These are phyloP conservation scores for Aspergillus sp. DNA, from an alignment of 2,329 filamentous ascomycete genomes.

Conservation along the genomic window DNA sequence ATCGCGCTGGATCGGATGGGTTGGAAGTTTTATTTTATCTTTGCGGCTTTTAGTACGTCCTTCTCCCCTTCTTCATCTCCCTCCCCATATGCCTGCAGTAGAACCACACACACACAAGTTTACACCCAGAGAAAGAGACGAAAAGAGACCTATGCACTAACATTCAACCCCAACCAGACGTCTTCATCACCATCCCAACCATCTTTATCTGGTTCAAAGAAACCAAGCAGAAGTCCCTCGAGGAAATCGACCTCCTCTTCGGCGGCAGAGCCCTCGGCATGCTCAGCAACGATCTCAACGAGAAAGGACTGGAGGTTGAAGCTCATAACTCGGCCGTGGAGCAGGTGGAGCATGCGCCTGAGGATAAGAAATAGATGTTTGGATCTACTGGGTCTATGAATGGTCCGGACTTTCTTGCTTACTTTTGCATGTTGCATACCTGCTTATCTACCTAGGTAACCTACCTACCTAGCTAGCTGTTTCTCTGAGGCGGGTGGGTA, in stretches of 20 bases:
- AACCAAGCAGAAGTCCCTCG: slow-evolving; percentile 54
- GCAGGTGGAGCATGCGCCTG: not conserved
- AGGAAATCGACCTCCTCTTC: slow-evolving; percentile 61
- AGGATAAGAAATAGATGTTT: not conserved
- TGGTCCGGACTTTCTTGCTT: too few relatives aligned
- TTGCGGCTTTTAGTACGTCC: slow-evolving; percentile 51
- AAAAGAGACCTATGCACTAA: not conserved
- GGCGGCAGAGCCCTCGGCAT: slow-evolving; percentile 51
- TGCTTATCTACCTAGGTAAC: too few relatives aligned
- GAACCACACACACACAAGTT: too few relatives aligned
- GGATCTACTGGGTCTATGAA: too few relatives aligned
- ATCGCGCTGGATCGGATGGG: slow-evolving; percentile 50
- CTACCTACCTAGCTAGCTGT: too few relatives aligned
- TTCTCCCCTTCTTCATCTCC: not conserved
- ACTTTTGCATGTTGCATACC: too few relatives aligned
- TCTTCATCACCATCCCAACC: slow-evolving; percentile 40
- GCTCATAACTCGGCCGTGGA: not conserved
- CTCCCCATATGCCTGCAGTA: too few relatives aligned
- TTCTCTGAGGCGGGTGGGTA: too few relatives aligned
- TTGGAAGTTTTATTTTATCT: slow-evolving; percentile 60
- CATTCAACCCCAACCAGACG: slow-evolving; percentile 20
- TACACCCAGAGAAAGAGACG: too few relatives aligned
- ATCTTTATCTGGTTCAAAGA: slow-evolving; percentile 56
- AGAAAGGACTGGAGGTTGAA: not conserved
- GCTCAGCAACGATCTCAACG: slow-evolving; percentile 40